Evolutionary conservation across 495 filamentous ascomycete genomes (phyloP), one percentile per base, ranked within the genome.

Genomic region (Aspergillus sparsus): DNA sequence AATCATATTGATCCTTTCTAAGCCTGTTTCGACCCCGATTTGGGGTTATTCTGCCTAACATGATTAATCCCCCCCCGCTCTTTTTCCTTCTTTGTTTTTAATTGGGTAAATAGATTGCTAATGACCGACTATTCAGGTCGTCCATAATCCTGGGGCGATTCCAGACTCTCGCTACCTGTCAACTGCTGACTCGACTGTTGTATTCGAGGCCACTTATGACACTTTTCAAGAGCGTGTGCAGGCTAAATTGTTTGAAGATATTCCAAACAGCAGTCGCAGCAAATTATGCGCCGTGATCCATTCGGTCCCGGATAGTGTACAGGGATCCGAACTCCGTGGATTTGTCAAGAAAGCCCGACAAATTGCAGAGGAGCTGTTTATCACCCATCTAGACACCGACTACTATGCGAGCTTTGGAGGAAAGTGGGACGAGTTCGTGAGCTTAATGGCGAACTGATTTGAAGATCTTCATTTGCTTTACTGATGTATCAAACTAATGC

Each of bases 71-170:
- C 21, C 21, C 21, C 21, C 21, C 1, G 21, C 3, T 5, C 39
- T 37, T 27, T 61, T 53, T 51, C 60, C 44, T 42, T 32, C 16
- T 68, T 32, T 18, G 61, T 63, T 18, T 61, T 66, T 64, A 57
- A 66, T 45, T 67, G 57, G 62, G 55, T 50, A 50, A 54, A 61
- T 45, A 49, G 27, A 58, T 52, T 18, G 41, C 70, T 68, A 61
- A 61, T 55, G 13, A 27, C 58, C 54, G 16, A 5, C 42, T 55
- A 49, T 36, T 8, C 63, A 82, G 79, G 70, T 81, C 53, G 73
- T 82, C 39, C 79, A 82, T 57, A 82, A 82, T 35, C 79, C 79
- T 2, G 79, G 79, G 2, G 68, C 68, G 5, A 58, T 80, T 12
- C 79, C 79, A 6, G 78, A 81, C 61, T 65, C 77, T 54, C 75